Conservation (phyloP, 2,329 filamentous ascomycete genomes). For the Grosmannia penicillata region DNA sequence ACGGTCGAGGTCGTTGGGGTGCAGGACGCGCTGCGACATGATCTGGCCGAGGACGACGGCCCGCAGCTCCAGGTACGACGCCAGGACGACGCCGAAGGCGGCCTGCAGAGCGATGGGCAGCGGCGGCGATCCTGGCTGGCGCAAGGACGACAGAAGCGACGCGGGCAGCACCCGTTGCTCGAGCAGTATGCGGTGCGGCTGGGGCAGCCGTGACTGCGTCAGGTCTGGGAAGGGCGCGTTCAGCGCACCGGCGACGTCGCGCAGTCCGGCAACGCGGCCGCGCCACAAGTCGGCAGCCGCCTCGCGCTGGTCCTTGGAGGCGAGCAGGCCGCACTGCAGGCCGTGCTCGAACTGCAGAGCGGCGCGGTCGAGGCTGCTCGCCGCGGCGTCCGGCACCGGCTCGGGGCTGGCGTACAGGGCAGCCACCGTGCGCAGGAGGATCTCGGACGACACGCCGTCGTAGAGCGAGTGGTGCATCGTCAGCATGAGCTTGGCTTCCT, state of each 20-base stretch:
- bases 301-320: conserved; percentile 8
- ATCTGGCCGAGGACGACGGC: conserved; percentile 13
- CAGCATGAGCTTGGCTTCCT: conserved; percentile 17
- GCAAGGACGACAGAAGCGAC: no score
- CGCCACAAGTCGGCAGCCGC: conserved; percentile 10
- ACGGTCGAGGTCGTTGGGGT: conserved; percentile 11
- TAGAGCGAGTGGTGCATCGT: conserved; percentile 46
- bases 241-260: conserved; percentile 8
- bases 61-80: conserved; percentile 11
- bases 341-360: conserved; percentile 7
- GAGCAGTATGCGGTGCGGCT: conserved; percentile 6
- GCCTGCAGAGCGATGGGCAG: conserved; percentile 10
- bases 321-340: conserved; percentile 12
- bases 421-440: conserved; percentile 31
- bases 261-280: conserved; percentile 6
- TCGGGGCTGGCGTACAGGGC: conserved; percentile 1
- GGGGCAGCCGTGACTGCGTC: conserved; percentile 12
- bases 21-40: conserved; percentile 12
- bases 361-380: no score
- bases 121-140: no score
- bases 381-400: no score
- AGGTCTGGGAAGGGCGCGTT: conserved; percentile 13
- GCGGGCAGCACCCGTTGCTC: no score
- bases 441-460: conserved; percentile 42
- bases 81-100: conserved; percentile 13